Evolutionary conservation across 2,329 filamentous ascomycete species (phyloP).

Genomic region (Epichloe uncinata): DNA sequence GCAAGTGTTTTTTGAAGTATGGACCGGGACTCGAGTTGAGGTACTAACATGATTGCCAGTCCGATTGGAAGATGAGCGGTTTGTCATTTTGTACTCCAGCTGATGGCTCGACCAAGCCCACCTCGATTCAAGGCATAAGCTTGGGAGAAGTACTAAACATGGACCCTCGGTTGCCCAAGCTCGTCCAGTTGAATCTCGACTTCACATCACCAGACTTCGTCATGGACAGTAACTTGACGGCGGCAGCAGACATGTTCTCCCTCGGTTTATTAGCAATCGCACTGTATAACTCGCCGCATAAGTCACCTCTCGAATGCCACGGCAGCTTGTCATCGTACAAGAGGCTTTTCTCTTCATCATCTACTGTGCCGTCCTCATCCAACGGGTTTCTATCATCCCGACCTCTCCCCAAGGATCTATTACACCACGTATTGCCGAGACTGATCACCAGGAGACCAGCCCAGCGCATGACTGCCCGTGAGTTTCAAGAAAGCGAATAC

Average conservation of each 20-base stretch:
- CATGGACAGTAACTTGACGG: constrained; percentile 74
- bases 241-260: constrained; percentile 85
- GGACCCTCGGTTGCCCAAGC: constrained; percentile 67
- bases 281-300: constrained; percentile 88
- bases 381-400: constrained; percentile 80
- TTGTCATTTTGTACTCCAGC: constrained; percentile 77
- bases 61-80: constrained; percentile 98
- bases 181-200: constrained; percentile 82
- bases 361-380: constrained; percentile 59
- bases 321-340: constrained; percentile 76
- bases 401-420: constrained; percentile 66
- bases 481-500: constrained; percentile 90
- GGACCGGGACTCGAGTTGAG: not conserved
- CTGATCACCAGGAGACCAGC: constrained; percentile 81
- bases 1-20: constrained; percentile 27
- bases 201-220: constrained; percentile 93
- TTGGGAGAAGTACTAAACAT: constrained; percentile 75
- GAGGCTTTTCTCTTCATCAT: constrained; percentile 64
- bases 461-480: constrained; percentile 72
- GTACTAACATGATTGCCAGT: constrained; percentile 31
- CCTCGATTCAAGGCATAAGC: constrained; percentile 66
- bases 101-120: constrained; percentile 59
- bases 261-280: constrained; percentile 78
- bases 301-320: constrained; percentile 71
- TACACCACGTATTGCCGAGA: constrained; percentile 62